Percentiles rank a stretch among this genome's conserved stretches.
Conservation (phyloP, 257 asterid genomes). For the Thymus quinquecostatus region DNA sequence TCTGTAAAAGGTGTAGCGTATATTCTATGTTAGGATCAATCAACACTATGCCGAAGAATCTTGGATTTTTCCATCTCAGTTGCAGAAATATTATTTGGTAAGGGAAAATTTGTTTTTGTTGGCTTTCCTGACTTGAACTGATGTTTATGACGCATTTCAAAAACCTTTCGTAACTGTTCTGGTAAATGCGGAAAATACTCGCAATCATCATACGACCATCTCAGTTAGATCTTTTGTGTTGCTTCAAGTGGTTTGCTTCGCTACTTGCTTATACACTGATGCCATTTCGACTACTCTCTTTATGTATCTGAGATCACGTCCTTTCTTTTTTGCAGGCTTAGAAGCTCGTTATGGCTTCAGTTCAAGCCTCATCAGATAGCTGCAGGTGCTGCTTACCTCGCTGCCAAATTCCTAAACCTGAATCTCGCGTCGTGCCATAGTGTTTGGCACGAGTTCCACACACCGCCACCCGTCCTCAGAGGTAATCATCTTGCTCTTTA, state of each 20-base stretch:
- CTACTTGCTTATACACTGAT: conserved; percentile 25
- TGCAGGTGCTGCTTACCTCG: conserved; percentile 98
- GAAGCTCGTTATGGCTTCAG: conserved; percentile 97
- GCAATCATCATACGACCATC: conserved; percentile 30
- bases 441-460: conserved; percentile 83
- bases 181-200: conserved; percentile 39
- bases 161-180: conserved; percentile 31
- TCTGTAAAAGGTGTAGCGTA: conserved; percentile 58
- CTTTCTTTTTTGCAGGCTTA: conserved; percentile 62
- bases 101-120: conserved; percentile 61
- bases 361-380: conserved; percentile 99
- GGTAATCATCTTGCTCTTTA: conserved; percentile 46
- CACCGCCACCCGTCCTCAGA: conserved; percentile 79
- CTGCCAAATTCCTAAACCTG: conserved; percentile 83
- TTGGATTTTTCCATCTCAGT: conserved; percentile 75
- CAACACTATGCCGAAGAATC: conserved; percentile 85
- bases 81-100: conserved; percentile 92
- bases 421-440: conserved; percentile 71
- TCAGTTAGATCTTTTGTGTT: conserved; percentile 38
- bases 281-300: neutral
- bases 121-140: conserved; percentile 37
- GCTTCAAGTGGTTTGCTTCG: conserved; percentile 46
- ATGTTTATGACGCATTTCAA: conserved; percentile 24
- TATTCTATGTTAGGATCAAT: conserved; percentile 54
- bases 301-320: conserved; percentile 23